phyloP scores from a whole-genome alignment of 352 stramenopile species.

The Globisporangium heterothallicum region DNA sequence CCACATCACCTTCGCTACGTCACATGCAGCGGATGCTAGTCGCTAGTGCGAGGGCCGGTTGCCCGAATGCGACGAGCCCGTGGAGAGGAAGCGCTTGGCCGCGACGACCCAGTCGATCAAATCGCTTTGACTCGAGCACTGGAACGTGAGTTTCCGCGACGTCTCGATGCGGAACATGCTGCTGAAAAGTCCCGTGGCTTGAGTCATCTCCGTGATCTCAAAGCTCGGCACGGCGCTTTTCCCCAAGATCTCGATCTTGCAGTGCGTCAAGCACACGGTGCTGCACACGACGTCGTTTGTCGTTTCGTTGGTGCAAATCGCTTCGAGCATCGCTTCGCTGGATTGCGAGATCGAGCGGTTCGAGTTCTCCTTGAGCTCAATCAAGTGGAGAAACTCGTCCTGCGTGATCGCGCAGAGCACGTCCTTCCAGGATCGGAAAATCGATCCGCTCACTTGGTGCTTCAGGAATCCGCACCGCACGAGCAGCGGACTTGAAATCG shows the following conservation, averaged over 20 bases:
- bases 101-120: conserved; percentile 81
- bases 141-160: conserved; percentile 70
- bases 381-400: conserved; percentile 63
- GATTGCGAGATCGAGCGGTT: conserved; percentile 49
- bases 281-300: conserved; percentile 40
- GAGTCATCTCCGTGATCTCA: conserved; percentile 60
- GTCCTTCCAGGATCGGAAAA: conserved; percentile 75
- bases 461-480: conserved; percentile 75
- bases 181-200: conserved; percentile 48
- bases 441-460: conserved; percentile 59
- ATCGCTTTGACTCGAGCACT: conserved; percentile 72
- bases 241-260: conserved; percentile 69
- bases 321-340: conserved; percentile 51
- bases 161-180: conserved; percentile 59
- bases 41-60: conserved; percentile 4
- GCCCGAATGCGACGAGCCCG: conserved; percentile 31
- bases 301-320: conserved; percentile 47
- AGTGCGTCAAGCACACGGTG: conserved; percentile 59
- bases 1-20: no score
- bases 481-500: conserved; percentile 62
- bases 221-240: conserved; percentile 62
- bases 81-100: conserved; percentile 61
- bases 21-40: not conserved
- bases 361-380: conserved; percentile 66
- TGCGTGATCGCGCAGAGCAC: conserved; percentile 76